Evolutionary conservation across 2,329 filamentous ascomycete species (phyloP), one percentile per base, ranked within the genome.

Genomic region (Aspergillus fumigatus): DNA sequence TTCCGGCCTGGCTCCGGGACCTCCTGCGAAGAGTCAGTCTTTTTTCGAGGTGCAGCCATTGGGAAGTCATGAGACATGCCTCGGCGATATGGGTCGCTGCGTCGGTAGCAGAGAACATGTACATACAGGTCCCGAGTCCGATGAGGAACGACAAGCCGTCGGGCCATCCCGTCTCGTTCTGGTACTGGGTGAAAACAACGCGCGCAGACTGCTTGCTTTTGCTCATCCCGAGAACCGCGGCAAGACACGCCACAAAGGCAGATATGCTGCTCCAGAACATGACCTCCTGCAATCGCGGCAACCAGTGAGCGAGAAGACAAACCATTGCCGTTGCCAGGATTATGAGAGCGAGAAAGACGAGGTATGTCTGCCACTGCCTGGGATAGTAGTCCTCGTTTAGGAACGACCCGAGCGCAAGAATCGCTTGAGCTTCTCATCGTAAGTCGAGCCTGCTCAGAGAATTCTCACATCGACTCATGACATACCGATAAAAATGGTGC

Each of bases 61-160:
- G 0, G 41, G 5, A 10, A 10, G 11, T 21, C 19, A 19, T 4
- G 19, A 11, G 41, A 21, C 41, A 45, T 59, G 58, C 65, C 48
- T 67, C 66, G 14, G 67, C 65, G 26, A 67, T 62, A 50, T 67
- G 66, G 5, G 58, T 62, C 17, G 64, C 61, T 19, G 60, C 62
- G 43, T 69, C 68, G 2, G 62, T 65, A 7, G 58, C 64, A 4
- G 61, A 19, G 45, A 61, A 70, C 5, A 62, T 59, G 40, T 66
- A 71, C 60, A 69, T 66, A 54, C 61, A 68, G 50, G 58, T 69
- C 52, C 51, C 59, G 7, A 67, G 56, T 1, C 62, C 65, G 8
- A 69, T 52, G 9, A 67, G 51, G 29, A 63, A 68, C 1, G 65
- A 51, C 3, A 58, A 55, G 0, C 64, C 64, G 38, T 67, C 59